Evolutionary conservation across 345 rosid species (phyloP).

Genomic region (Durio zibethinus): DNA sequence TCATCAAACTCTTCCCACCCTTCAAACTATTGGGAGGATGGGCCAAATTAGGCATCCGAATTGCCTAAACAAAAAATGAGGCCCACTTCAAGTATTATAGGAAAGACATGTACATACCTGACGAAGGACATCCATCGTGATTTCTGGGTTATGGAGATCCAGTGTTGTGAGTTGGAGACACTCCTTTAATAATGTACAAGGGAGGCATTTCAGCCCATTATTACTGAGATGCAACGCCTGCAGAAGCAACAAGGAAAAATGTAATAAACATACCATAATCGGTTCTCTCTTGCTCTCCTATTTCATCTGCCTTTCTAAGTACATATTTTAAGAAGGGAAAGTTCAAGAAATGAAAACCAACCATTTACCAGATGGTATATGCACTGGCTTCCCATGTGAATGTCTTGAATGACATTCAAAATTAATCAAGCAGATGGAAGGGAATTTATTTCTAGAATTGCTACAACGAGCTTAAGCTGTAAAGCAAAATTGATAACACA

Average conservation of each 20-base stretch:
- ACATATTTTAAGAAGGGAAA: neutral
- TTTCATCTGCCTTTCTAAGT: neutral
- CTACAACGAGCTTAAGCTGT: neutral
- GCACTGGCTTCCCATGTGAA: neutral
- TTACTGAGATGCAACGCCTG: conserved; percentile 71
- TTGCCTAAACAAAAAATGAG: neutral
- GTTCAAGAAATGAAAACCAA: neutral
- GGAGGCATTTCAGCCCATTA: conserved; percentile 66
- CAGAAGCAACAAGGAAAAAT: neutral
- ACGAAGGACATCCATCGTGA: conserved; percentile 69
- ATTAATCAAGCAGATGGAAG: neutral
- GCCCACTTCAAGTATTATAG: neutral
- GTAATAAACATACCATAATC: neutral
- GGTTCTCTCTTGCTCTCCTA: neutral
- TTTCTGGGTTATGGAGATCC: conserved; percentile 86
- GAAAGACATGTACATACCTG: conserved; percentile 45
- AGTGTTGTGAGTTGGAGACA: conserved; percentile 70
- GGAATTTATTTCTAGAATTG: neutral
- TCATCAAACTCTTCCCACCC: conserved; percentile 82
- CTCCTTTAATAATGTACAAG: conserved; percentile 49
- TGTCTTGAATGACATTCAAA: neutral
- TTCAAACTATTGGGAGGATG: conserved; percentile 39
- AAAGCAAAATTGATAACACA: neutral
- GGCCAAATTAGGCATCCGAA: neutral
- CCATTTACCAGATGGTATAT: neutral